Percentiles rank a stretch among this genome's conserved stretches.
These are phyloP conservation scores for Paramecium bursaria DNA, from an alignment of 73 alveolate genomes.

Conservation along the genomic window DNA sequence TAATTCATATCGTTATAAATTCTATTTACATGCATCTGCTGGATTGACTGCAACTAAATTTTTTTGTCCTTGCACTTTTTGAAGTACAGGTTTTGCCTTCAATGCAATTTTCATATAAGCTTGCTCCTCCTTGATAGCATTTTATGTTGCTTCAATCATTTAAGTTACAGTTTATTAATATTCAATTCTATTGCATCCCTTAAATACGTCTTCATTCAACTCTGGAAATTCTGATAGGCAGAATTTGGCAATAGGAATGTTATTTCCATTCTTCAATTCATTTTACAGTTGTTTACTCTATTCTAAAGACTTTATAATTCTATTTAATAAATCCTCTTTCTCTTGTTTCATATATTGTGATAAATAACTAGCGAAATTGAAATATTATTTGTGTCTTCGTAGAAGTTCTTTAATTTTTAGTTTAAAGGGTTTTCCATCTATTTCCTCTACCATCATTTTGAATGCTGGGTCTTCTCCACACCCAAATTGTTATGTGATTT, in stretches of 20 bases:
- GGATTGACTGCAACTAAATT: constrained; percentile 2
- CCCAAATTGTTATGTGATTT: constrained; percentile 2
- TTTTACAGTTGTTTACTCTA: constrained; percentile 25
- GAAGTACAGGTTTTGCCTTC: neutral
- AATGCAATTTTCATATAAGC: constrained; percentile 41
- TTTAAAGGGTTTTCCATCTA: neutral
- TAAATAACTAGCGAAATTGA: constrained; percentile 25
- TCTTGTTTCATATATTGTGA: constrained; percentile 30
- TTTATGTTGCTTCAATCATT: neutral
- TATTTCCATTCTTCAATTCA: constrained; percentile 22
- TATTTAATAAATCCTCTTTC: neutral
- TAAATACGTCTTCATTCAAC: constrained; percentile 3
- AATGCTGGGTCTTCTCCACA: neutral
- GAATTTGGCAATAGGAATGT: constrained; percentile 11
- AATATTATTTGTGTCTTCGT: constrained; percentile 36
- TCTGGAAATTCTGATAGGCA: constrained; percentile 16
- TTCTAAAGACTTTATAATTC: neutral
- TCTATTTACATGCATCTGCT: constrained; percentile 6
- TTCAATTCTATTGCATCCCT: constrained; percentile 1
- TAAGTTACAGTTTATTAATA: neutral
- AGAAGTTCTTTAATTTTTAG: constrained; percentile 38
- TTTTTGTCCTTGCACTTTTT: constrained; percentile 20
- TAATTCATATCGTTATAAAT: constrained; percentile 44
- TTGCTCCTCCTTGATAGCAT: constrained; percentile 25
- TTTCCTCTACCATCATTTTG: constrained; percentile 11